phyloP scores from a whole-genome alignment of 116 monocot species.

The Phalaenopsis hybrid region DNA sequence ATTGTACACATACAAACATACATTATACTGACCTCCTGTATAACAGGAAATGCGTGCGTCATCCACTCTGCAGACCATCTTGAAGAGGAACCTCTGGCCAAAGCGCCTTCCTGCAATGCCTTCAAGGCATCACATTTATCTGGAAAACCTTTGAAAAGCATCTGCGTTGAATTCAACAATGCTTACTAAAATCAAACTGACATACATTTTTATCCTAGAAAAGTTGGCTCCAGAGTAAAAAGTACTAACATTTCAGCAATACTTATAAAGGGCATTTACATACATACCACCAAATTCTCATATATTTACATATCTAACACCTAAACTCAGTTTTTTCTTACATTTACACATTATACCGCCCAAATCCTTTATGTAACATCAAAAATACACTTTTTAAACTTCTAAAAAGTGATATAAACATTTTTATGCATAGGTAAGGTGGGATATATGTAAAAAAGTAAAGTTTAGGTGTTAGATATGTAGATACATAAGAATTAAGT shows the following conservation, averaged over 20 bases:
- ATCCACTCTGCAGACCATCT: slow-evolving; percentile 85
- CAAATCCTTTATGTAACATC: too few relatives aligned
- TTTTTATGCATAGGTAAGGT: too few relatives aligned
- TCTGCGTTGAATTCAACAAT: slow-evolving; percentile 26
- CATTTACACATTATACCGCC: too few relatives aligned
- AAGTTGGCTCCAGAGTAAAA: not conserved
- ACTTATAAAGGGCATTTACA: not conserved
- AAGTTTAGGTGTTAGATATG: too few relatives aligned
- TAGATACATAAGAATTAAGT: too few relatives aligned
- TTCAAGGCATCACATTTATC: slow-evolving; percentile 50
- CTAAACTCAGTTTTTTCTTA: too few relatives aligned
- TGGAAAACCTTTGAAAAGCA: slow-evolving; percentile 89
- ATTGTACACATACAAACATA: not conserved
- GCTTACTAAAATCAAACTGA: not conserved
- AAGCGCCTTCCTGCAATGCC: slow-evolving; percentile 50
- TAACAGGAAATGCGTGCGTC: slow-evolving; percentile 62
- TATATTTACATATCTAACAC: too few relatives aligned
- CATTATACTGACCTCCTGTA: slow-evolving; percentile 40
- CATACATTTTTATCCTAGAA: not conserved
- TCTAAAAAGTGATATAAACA: too few relatives aligned
- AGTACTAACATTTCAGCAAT: not conserved
- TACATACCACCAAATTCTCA: too few relatives aligned
- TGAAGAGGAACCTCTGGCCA: slow-evolving; percentile 36
- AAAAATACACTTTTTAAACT: too few relatives aligned
- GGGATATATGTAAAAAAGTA: too few relatives aligned